phyloP scores from a whole-genome alignment of 495 filamentous ascomycete species.

The Penicillium egyptiacum region DNA sequence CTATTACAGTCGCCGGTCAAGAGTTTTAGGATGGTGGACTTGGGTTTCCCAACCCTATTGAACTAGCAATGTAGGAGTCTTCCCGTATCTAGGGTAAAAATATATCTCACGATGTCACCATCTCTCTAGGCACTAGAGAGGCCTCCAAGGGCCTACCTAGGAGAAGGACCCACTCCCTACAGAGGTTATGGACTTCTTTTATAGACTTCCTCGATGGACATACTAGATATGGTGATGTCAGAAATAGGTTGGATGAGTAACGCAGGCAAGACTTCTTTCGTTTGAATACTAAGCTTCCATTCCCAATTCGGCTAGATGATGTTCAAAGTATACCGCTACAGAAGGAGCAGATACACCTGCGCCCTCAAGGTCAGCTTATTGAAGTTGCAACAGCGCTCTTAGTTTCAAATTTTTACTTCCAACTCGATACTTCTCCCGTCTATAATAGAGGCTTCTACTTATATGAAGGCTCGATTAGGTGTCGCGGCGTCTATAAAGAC shows the following conservation, averaged over 20 bases:
- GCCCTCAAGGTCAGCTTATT: slow-evolving; percentile 4
- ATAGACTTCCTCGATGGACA: slow-evolving; percentile 24
- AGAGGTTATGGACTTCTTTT: slow-evolving; percentile 23
- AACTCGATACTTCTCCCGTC: slow-evolving; percentile 11
- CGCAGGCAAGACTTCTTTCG: slow-evolving; percentile 22
- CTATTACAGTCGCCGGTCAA: slow-evolving; percentile 17
- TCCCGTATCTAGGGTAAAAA: slow-evolving; percentile 21
- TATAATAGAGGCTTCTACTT: slow-evolving; percentile 17
- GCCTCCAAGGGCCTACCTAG: slow-evolving; percentile 5
- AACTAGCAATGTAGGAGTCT: slow-evolving; percentile 33
- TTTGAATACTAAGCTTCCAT: slow-evolving; percentile 24
- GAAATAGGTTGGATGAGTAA: slow-evolving; percentile 4
- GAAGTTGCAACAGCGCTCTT: slow-evolving; percentile 17
- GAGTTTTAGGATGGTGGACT: slow-evolving; percentile 37
- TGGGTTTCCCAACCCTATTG: slow-evolving; percentile 34
- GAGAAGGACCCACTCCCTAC: slow-evolving; percentile 16
- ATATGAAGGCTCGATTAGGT: slow-evolving; percentile 19
- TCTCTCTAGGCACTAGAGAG: slow-evolving; percentile 31
- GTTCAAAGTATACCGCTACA: slow-evolving; percentile 6
- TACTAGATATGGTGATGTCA: slow-evolving; percentile 5
- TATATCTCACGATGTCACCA: slow-evolving; percentile 19
- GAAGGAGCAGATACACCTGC: slow-evolving; percentile 12
- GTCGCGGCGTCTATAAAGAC: slow-evolving; percentile 13
- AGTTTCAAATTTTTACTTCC: slow-evolving; percentile 24
- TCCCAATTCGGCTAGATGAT: slow-evolving; percentile 26